Percentiles rank a stretch among this genome's conserved stretches.
phyloP scores from a whole-genome alignment of 495 filamentous ascomycete species.

The Penicillium maclennaniae region DNA sequence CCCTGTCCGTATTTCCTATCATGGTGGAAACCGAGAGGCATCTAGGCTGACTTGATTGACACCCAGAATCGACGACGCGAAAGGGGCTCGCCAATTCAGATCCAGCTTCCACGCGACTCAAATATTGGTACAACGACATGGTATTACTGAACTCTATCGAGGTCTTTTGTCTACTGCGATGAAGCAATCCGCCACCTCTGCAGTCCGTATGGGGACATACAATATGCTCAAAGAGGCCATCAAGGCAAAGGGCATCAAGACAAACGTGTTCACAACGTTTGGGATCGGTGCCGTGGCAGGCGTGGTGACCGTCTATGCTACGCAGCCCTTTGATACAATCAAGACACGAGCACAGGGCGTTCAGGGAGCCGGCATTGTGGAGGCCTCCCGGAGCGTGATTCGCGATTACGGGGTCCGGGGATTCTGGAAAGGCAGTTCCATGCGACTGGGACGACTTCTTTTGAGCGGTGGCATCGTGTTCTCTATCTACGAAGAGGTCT shows the following conservation, averaged over 20 bases:
- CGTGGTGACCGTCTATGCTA: slow-evolving; percentile 56
- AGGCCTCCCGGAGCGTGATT: slow-evolving; percentile 50
- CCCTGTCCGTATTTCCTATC: slow-evolving; percentile 40
- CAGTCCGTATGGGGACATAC: slow-evolving; percentile 63
- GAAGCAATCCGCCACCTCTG: slow-evolving; percentile 64
- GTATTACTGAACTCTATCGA: slow-evolving; percentile 53
- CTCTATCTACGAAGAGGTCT: slow-evolving; percentile 57
- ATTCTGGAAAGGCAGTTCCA: slow-evolving; percentile 65
- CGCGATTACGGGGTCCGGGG: slow-evolving; percentile 54
- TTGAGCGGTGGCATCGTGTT: slow-evolving; percentile 65
- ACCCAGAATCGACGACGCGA: slow-evolving; percentile 62
- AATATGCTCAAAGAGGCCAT: slow-evolving; percentile 62
- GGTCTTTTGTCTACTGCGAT: slow-evolving; percentile 60
- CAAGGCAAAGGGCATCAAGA: slow-evolving; percentile 36
- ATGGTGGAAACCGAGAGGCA: no score
- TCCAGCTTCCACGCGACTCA: slow-evolving; percentile 49
- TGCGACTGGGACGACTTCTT: slow-evolving; percentile 60
- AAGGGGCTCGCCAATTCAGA: slow-evolving; percentile 45
- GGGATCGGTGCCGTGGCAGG: slow-evolving; percentile 59
- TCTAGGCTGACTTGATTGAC: no score
- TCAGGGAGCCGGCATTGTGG: slow-evolving; percentile 42
- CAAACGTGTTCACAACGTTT: slow-evolving; percentile 51
- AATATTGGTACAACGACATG: slow-evolving; percentile 46
- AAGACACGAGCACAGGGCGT: slow-evolving; percentile 62
- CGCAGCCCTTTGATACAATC: slow-evolving; percentile 65